phyloP scores from a whole-genome alignment of 2,329 filamentous ascomycete genomes.

The Daldinia sp. region DNA sequence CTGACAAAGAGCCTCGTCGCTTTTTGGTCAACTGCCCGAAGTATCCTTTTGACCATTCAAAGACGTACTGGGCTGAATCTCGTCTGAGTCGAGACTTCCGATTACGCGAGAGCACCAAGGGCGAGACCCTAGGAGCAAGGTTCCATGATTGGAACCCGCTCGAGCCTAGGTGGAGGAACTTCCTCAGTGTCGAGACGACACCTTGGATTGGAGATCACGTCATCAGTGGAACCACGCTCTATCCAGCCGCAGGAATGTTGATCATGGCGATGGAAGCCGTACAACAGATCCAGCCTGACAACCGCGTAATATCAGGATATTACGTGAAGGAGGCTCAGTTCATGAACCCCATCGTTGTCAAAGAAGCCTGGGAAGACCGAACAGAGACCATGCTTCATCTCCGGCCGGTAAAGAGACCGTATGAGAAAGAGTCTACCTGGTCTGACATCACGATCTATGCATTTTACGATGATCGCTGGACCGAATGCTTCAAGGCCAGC shows the following conservation, averaged over 20 bases:
- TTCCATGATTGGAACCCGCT: slow-evolving; percentile 42
- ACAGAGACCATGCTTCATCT: slow-evolving; percentile 52
- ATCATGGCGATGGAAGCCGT: slow-evolving; percentile 56
- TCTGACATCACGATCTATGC: slow-evolving; percentile 51
- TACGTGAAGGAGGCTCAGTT: slow-evolving; percentile 51
- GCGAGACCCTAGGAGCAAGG: slow-evolving; percentile 53
- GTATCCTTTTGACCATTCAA: slow-evolving; percentile 58
- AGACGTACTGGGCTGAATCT: slow-evolving; percentile 56
- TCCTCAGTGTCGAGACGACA: slow-evolving; percentile 55
- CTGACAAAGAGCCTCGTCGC: slow-evolving; percentile 13
- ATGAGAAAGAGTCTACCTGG: slow-evolving; percentile 46
- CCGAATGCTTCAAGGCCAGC: slow-evolving; percentile 50
- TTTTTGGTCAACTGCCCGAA: slow-evolving; percentile 54
- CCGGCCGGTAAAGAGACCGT: slow-evolving; percentile 43
- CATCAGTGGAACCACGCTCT: slow-evolving; percentile 48
- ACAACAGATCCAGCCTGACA: slow-evolving; percentile 43
- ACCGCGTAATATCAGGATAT: slow-evolving; percentile 45
- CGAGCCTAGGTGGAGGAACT: slow-evolving; percentile 59
- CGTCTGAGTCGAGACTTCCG: slow-evolving; percentile 51
- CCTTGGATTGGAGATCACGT: slow-evolving; percentile 63
- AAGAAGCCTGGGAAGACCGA: slow-evolving; percentile 47
- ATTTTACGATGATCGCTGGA: slow-evolving; percentile 48
- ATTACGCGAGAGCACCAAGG: slow-evolving; percentile 46
- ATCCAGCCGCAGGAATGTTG: slow-evolving; percentile 55
- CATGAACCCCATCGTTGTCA: slow-evolving; percentile 50